Evolutionary conservation across 257 asterid genomes (phyloP), one percentile per base, ranked within the genome.

Genomic region (Osmanthus fragrans): DNA sequence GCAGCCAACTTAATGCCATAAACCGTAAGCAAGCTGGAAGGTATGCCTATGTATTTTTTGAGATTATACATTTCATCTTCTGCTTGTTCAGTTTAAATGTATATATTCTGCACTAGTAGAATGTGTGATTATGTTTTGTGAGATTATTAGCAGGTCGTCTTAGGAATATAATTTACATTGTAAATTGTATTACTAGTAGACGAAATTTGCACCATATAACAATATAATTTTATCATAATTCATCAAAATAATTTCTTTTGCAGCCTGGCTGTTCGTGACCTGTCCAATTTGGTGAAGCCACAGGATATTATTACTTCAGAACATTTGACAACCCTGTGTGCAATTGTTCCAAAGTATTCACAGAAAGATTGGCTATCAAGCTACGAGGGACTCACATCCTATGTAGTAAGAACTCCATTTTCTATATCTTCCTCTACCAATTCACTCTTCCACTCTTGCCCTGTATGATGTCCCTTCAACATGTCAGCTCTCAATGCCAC

Each of bases 301-400:
- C 80, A 85, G 73, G 96, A 92, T 73, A 81, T 94, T 25, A 77
- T 94, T 76, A 77, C 88, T 73, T 82, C 97, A 25, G 97, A 94
- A 81, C 97, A 94, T 84, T 81, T 94, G 70, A 89, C 91, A 36
- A 94, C 97, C 73, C 95, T 94, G 67, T 89, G 90, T 33, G 96
- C 97, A 13, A 63, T 94, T 83, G 92, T 94, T 82, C 74, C 92
- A 5, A 94, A 90, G 82, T 92, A 90, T 84, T 94, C 97, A 56
- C 96, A 94, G 86, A 94, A 94, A 81, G 97, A 94, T 79, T 94
- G 99, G 97, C 76, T 92, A 60, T 84, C 97, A 75, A 89, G 93
- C 91, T 90, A 94, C 2, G 97, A 92, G 86, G 86, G 94, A 63
- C 91, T 94, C 78, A 89, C 99, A 69, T 51, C 96, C 64, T 94